phyloP scores from a whole-genome alignment of 176 grass and related monocot species.

The Triticum monococcum region DNA sequence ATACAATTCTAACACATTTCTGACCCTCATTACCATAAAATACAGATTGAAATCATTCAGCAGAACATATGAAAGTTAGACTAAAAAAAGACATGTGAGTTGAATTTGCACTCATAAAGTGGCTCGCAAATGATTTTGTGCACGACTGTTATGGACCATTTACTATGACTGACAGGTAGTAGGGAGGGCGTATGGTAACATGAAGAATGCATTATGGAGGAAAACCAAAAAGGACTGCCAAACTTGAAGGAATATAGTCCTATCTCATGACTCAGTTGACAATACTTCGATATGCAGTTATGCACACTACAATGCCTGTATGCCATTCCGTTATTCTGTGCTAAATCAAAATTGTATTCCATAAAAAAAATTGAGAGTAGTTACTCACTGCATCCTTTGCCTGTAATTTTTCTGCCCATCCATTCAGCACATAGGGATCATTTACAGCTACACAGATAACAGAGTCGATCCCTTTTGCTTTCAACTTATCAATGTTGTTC shows the following conservation, averaged over 20 bases:
- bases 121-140: background rate
- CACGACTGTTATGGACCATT: background rate
- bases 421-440: constrained; percentile 89
- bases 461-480: constrained; percentile 88
- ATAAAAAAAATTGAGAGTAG: background rate
- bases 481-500: constrained; percentile 91
- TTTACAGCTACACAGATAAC: constrained; percentile 94
- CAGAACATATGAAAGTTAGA: background rate
- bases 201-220: background rate
- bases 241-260: background rate
- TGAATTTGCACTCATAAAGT: background rate
- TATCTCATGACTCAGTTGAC: background rate
- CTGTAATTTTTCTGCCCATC: constrained; percentile 90
- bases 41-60: background rate
- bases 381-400: constrained; percentile 75
- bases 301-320: background rate
- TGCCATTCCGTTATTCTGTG: background rate
- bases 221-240: constrained; percentile 8
- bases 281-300: background rate
- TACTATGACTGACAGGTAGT: background rate
- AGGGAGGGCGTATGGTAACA: background rate
- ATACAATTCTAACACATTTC: background rate
- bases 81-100: background rate
- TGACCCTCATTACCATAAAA: background rate
- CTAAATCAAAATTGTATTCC: background rate